phyloP scores from a whole-genome alignment of 306 rosid genomes.

The Vachellia collinsii region DNA sequence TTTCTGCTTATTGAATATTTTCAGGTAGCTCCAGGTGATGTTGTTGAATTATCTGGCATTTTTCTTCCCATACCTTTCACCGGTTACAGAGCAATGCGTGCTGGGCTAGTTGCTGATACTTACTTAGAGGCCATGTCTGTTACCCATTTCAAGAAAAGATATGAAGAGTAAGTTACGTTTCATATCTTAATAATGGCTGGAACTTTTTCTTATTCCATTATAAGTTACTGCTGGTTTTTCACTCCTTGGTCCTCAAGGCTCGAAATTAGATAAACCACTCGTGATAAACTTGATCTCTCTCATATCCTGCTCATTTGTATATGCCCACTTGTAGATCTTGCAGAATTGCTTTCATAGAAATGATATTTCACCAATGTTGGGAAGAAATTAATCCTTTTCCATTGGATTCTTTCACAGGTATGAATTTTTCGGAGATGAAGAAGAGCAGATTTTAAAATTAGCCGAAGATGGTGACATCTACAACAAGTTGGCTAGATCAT shows the following conservation, averaged over 20 bases:
- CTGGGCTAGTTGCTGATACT: constrained; percentile 96
- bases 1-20: constrained; percentile 26
- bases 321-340: constrained; percentile 3
- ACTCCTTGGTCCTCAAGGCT: not conserved
- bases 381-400: constrained; percentile 23
- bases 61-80: constrained; percentile 94
- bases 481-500: constrained; percentile 76
- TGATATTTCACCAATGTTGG: constrained; percentile 9
- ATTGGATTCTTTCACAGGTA: constrained; percentile 56
- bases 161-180: constrained; percentile 81
- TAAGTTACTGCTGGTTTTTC: constrained; percentile 6
- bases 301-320: constrained; percentile 19
- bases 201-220: constrained; percentile 11
- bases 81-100: constrained; percentile 98
- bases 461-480: constrained; percentile 95
- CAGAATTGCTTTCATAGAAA: constrained; percentile 21
- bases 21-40: constrained; percentile 98
- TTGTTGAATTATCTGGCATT: constrained; percentile 90
- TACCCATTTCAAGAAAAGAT: constrained; percentile 89
- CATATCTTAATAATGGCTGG: constrained; percentile 13
- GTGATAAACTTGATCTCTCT: constrained; percentile 8
- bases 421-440: constrained; percentile 88
- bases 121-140: constrained; percentile 98
- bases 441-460: constrained; percentile 69
- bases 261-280: not conserved